These are phyloP conservation scores for Ophiostoma sp. DNA, from an alignment of 2,329 filamentous ascomycete genomes.

Conservation along the genomic window DNA sequence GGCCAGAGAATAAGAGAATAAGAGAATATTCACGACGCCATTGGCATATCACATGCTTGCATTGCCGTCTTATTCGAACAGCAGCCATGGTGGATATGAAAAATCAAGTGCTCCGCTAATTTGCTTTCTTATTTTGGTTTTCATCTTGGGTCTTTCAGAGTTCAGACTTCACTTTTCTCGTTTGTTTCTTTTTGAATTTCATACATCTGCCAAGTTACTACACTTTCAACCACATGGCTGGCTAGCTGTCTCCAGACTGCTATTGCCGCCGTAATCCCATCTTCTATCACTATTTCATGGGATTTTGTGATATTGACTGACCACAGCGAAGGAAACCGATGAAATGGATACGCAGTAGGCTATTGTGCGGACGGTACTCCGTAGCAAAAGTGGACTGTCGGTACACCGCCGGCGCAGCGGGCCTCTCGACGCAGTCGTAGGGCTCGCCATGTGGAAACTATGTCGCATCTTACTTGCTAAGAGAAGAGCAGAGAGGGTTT, in stretches of 20 bases:
- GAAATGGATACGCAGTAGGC: background rate
- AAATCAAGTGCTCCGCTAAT: background rate
- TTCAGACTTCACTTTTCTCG: too few species aligned
- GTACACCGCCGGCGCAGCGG: too few species aligned
- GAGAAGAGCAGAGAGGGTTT: background rate
- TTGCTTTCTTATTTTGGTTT: background rate
- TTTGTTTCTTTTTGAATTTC: background rate
- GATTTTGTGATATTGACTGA: background rate
- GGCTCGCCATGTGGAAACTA: background rate
- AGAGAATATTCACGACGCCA: background rate
- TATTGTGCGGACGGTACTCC: background rate
- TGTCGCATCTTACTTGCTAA: too few species aligned
- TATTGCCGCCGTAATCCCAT: too few species aligned
- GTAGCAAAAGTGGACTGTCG: too few species aligned
- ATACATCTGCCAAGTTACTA: background rate
- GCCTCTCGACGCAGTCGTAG: background rate
- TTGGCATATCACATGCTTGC: slow-evolving; percentile 1
- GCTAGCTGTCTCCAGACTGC: too few species aligned
- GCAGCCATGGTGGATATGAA: background rate
- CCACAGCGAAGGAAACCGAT: background rate
- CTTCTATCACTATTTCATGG: background rate
- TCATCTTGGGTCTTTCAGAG: background rate
- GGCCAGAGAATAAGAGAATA: too few species aligned
- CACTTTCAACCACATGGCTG: background rate
- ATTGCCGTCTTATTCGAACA: too few species aligned